Conservation (phyloP, 257 asterid species). For the Handroanthus guayacan region DNA sequence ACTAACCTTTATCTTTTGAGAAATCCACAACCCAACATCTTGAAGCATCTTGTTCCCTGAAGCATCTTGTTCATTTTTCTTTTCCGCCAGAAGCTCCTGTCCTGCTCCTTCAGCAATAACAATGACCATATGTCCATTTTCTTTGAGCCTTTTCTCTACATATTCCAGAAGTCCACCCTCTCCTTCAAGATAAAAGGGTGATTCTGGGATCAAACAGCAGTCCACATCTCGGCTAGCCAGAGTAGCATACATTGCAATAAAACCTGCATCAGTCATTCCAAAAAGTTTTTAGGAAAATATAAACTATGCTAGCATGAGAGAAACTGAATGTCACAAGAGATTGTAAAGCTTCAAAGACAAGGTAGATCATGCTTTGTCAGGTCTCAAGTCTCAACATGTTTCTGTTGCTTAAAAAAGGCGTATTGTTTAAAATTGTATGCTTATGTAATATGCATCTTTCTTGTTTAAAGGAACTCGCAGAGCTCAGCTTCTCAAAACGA, state of each 20-base stretch:
- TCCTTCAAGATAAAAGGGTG: slow-evolving; percentile 91
- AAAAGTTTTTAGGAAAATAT: slow-evolving; percentile 1
- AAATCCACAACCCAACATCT: slow-evolving; percentile 92
- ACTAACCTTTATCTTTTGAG: slow-evolving; percentile 74
- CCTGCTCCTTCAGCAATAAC: slow-evolving; percentile 97
- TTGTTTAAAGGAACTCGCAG: slow-evolving; percentile 7
- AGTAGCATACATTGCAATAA: slow-evolving; percentile 95
- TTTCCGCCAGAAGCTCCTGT: slow-evolving; percentile 73
- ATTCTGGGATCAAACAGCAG: slow-evolving; percentile 93
- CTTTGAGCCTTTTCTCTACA: slow-evolving; percentile 73
- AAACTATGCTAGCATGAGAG: not conserved
- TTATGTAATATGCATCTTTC: not conserved
- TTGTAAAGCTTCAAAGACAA: not conserved
- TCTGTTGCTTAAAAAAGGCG: not conserved
- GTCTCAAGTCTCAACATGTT: slow-evolving; percentile 21
- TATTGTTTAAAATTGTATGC: slow-evolving; percentile 11
- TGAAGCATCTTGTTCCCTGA: slow-evolving; percentile 90
- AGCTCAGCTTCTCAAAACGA: not conserved
- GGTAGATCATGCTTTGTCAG: slow-evolving; percentile 14
- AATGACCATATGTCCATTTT: slow-evolving; percentile 90
- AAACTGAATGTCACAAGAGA: slow-evolving; percentile 1
- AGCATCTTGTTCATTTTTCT: slow-evolving; percentile 68
- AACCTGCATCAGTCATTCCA: slow-evolving; percentile 59
- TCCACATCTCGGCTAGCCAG: slow-evolving; percentile 97
- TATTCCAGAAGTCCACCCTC: slow-evolving; percentile 81